A percentile compares a stretch with the other conserved stretches of the same genome.
phyloP scores from a whole-genome alignment of 2,329 filamentous ascomycete genomes.

The Diaporthe citri region DNA sequence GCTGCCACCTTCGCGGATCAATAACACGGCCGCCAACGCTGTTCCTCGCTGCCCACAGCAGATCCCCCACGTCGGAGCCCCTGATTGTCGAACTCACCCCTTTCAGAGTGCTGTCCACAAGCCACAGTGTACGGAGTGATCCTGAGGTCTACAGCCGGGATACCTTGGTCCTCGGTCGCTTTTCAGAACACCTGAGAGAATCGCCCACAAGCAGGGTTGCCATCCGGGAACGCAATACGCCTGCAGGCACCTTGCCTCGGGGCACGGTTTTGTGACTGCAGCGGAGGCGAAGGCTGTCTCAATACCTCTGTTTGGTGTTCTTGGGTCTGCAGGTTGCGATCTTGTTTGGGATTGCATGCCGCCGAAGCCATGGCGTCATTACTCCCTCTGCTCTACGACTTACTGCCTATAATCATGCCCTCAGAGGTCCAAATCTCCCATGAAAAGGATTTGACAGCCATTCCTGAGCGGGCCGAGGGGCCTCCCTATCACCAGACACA shows the following conservation, averaged over 20 bases:
- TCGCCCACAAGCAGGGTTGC: neutral
- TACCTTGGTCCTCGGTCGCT: too few species aligned
- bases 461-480: slow-evolving; percentile 27
- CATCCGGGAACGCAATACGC: neutral
- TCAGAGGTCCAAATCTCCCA: slow-evolving; percentile 69
- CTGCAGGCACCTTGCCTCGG: neutral
- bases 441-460: slow-evolving; percentile 44
- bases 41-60: neutral
- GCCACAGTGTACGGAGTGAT: neutral
- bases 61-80: neutral
- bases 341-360: neutral
- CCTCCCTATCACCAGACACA: slow-evolving; percentile 23
- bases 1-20: neutral
- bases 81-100: neutral
- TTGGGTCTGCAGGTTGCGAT: neutral
- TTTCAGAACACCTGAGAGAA: too few species aligned
- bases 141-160: neutral
- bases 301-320: neutral
- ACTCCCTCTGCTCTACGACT: slow-evolving; percentile 67
- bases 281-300: neutral
- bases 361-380: slow-evolving; percentile 61
- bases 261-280: neutral
- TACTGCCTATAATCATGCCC: slow-evolving; percentile 71
- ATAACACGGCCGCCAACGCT: neutral
- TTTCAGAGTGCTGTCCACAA: neutral